Base-by-base conservation (phyloP, 75 land plant genomes). In the Sequoia sempervirens region DNA sequence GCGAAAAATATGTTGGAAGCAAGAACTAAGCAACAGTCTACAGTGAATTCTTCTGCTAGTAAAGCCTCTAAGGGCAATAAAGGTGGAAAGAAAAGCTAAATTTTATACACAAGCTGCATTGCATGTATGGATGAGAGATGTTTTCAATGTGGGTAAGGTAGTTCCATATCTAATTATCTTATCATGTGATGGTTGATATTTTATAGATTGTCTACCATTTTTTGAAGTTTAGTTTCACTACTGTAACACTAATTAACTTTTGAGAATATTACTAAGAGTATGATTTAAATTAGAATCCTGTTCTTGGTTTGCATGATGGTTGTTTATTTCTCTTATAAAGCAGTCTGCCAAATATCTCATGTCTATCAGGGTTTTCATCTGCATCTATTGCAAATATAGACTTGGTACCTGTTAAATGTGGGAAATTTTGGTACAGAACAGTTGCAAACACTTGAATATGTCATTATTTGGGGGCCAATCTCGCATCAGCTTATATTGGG, bases 1-100 rank as follows among this genome's bases (percentile, higher is more conserved):
- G 75, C 87, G 17, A 87, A 87, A 28, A 87, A 52, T 82, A 88
- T 69, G 83, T 50, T 92, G 52, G 93, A 88, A 84, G 78, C 70
- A 54, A 83, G 80, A 81, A n/a, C 81, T 64, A 85, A 79, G 40
- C 87, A 84, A 69, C 53, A 69, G 3, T 82, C 83, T 80, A 75
- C 75, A 32, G 30, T 47, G 46, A 78, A 23, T 43, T 78, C 28
- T 26, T 70, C 12, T 70, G 73, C 14, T 70, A 70, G 37, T 30
- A 70, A 64, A 64, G 23, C 41, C 41, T 5, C 41, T 36, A 75
- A 78, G 45, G n/a, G 47, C 78, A 75, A 75, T 37, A 75, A 75
- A 75, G 78, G 78, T 75, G 43, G 78, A 75, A 78, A 78, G 50
- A 78, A 78, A 78, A 78, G 46, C 47, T 43, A 78, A 78, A 45